Conservation (phyloP, 495 filamentous ascomycete species). For the Neohortaea acidophila region DNA sequence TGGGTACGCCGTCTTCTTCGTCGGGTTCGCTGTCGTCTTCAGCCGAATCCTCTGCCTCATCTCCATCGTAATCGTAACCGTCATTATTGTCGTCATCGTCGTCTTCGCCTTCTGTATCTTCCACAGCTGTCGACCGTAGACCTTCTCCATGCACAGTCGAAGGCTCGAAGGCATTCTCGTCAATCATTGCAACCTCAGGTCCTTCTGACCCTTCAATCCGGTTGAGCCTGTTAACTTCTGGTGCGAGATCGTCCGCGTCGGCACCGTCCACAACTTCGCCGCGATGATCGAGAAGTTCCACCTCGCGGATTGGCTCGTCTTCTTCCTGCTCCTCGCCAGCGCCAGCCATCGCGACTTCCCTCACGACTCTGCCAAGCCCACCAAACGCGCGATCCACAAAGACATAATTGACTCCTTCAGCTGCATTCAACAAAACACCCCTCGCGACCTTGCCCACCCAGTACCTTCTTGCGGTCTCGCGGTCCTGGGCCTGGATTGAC, state of each 20-base stretch:
- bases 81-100: conserved; percentile 28
- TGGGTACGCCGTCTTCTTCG: conserved; percentile 28
- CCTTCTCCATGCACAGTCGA: no score
- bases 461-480: conserved; percentile 33
- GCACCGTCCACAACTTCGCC: conserved; percentile 4
- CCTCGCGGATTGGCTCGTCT: conserved; percentile 1
- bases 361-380: conserved; percentile 32
- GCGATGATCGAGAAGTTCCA: conserved; percentile 9
- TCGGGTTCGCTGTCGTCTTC: conserved; percentile 25
- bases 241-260: conserved; percentile 7
- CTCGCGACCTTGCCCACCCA: conserved; percentile 50
- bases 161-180: no score
- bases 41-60: conserved; percentile 25
- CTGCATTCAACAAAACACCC: conserved; percentile 47
- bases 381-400: conserved; percentile 51
- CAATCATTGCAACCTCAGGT: no score
- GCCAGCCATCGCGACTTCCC: conserved; percentile 11
- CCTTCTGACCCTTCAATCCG: background rate
- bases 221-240: conserved; percentile 2
- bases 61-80: conserved; percentile 22
- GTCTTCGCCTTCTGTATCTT: conserved; percentile 19
- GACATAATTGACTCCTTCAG: conserved; percentile 39
- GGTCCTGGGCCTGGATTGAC: conserved; percentile 20
- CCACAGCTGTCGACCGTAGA: background rate
- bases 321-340: conserved; percentile 11